Conservation (phyloP, 495 filamentous ascomycete genomes). For the Pyrenula aspistea region DNA sequence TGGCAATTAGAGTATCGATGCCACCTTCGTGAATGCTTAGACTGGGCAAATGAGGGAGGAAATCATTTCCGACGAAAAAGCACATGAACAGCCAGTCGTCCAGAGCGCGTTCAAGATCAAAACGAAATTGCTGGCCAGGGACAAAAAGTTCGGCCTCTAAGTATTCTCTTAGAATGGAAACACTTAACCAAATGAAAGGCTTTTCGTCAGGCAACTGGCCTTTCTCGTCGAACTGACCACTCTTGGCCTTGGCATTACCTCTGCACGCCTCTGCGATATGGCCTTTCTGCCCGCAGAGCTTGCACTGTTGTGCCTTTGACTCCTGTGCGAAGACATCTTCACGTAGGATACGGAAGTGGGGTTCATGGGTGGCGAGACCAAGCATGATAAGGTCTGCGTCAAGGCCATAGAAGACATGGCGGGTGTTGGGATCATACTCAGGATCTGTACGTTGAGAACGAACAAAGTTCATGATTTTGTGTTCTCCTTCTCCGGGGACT, state of each 20-base stretch:
- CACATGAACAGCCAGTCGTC: constrained; percentile 99
- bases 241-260: constrained; percentile 72
- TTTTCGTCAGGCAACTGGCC: constrained; percentile 55
- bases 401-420: constrained; percentile 88
- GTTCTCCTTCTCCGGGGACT: constrained; percentile 94
- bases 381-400: constrained; percentile 99
- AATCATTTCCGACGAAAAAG: constrained; percentile 99
- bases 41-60: constrained; percentile 90
- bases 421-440: constrained; percentile 90
- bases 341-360: constrained; percentile 90
- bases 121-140: constrained; percentile 64
- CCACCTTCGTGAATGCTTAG: constrained; percentile 95
- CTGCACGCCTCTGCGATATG: constrained; percentile 76
- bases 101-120: constrained; percentile 88
- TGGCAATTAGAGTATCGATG: constrained; percentile 88
- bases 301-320: constrained; percentile 65
- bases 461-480: constrained; percentile 99
- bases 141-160: constrained; percentile 79
- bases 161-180: constrained; percentile 85
- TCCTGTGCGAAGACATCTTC: constrained; percentile 96
- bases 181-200: constrained; percentile 97
- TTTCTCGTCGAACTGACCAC: constrained; percentile 78
- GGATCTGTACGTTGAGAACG: constrained; percentile 83
- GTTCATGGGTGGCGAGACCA: constrained; percentile 92
- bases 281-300: constrained; percentile 78